phyloP scores from a whole-genome alignment of 192 early-diverging fungal genomes.

The Backusella parvicylindrica region DNA sequence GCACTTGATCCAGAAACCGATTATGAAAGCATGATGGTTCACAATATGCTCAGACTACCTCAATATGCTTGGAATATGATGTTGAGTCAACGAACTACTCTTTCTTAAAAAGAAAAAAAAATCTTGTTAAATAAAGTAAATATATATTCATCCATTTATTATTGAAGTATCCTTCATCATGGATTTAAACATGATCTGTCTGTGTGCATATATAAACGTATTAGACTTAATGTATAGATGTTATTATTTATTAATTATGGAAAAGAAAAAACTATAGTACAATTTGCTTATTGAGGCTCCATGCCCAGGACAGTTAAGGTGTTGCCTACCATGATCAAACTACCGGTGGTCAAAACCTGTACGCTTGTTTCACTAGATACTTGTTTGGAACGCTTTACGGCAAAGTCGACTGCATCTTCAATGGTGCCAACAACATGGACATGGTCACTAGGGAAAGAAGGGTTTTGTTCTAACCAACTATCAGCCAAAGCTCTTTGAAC shows the following conservation, averaged over 20 bases:
- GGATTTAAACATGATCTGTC: too few species aligned
- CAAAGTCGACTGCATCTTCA: slow-evolving; percentile 62
- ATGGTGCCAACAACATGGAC: slow-evolving; percentile 52
- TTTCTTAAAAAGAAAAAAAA: background rate
- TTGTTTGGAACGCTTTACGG: slow-evolving; percentile 18
- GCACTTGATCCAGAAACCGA: slow-evolving; percentile 44
- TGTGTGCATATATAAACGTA: too few species aligned
- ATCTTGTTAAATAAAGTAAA: background rate
- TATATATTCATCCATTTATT: background rate
- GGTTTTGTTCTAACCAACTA: slow-evolving; percentile 50
- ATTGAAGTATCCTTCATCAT: too few species aligned
- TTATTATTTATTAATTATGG: too few species aligned
- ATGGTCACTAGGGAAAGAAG: slow-evolving; percentile 9
- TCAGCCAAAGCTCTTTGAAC: slow-evolving; percentile 60
- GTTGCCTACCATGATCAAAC: slow-evolving; percentile 88
- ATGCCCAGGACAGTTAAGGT: slow-evolving; percentile 70
- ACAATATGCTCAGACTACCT: slow-evolving; percentile 20
- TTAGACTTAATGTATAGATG: too few species aligned
- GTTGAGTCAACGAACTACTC: slow-evolving; percentile 5
- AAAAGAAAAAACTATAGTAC: background rate
- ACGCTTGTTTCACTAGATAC: slow-evolving; percentile 8
- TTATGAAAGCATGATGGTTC: slow-evolving; percentile 32
- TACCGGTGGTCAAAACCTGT: slow-evolving; percentile 87
- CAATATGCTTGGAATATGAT: slow-evolving; percentile 27
- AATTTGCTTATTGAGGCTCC: slow-evolving; percentile 15